phyloP scores from a whole-genome alignment of 2,329 filamentous ascomycete species.

The Claviceps citrina region DNA sequence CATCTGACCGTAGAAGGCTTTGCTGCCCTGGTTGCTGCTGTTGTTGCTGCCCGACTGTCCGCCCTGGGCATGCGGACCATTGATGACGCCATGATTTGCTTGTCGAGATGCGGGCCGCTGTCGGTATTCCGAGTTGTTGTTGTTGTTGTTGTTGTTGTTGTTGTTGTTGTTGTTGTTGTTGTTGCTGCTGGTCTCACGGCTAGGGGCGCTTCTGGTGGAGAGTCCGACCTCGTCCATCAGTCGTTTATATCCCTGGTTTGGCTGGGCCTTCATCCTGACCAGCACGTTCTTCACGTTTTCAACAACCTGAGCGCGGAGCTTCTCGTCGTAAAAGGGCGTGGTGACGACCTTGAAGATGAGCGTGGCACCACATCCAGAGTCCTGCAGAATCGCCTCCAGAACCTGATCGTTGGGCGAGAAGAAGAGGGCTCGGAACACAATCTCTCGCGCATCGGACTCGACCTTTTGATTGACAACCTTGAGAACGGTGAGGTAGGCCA shows the following conservation, averaged over 20 bases:
- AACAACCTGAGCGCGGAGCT: conserved; percentile 70
- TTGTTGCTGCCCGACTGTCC: conserved; percentile 15
- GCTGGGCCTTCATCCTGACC: conserved; percentile 78
- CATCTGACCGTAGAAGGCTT: conserved; percentile 39
- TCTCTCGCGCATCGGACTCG: conserved; percentile 81
- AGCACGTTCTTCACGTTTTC: conserved; percentile 86
- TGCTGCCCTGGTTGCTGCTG: conserved; percentile 15
- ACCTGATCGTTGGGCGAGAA: conserved; percentile 77
- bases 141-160: too few species aligned
- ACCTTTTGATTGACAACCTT: conserved; percentile 98
- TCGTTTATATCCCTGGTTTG: conserved; percentile 91
- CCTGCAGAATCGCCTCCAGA: conserved; percentile 76
- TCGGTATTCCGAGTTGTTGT: conserved; percentile 31
- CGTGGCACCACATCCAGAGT: conserved; percentile 83
- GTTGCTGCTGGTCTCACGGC: conserved; percentile 28
- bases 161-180: too few species aligned
- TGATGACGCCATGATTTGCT: conserved; percentile 21
- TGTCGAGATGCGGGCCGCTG: conserved; percentile 43
- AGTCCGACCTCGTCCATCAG: conserved; percentile 97
- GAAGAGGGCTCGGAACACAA: conserved; percentile 79
- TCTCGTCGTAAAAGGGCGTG: conserved; percentile 92
- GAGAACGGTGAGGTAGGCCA: conserved; percentile 88
- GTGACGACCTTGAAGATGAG: conserved; percentile 98
- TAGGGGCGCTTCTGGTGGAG: conserved; percentile 44
- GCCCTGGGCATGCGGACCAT: conserved; percentile 26